Percentiles rank a stretch among this genome's conserved stretches.
Evolutionary conservation across 202 grass and related monocot species (phyloP).

Genomic region (Eragrostis tef): DNA sequence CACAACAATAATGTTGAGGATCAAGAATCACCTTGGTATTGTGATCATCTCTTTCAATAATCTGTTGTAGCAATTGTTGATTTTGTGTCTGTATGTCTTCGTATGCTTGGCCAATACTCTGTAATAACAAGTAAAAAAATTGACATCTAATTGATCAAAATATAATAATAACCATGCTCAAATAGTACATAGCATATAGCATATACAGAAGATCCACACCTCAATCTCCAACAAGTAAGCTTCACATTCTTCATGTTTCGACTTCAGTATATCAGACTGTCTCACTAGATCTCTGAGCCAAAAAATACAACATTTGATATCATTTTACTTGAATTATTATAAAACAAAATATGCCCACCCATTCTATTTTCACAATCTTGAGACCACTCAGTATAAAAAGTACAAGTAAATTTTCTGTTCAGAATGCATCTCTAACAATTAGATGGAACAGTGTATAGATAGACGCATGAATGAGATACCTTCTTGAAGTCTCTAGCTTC

Average conservation of each 20-base stretch:
- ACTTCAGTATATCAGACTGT: slow-evolving; percentile 70
- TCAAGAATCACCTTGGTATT: slow-evolving; percentile 69
- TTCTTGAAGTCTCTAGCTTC: slow-evolving; percentile 69
- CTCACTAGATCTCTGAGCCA: slow-evolving; percentile 63
- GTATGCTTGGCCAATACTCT: slow-evolving; percentile 86
- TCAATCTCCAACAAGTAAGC: slow-evolving; percentile 76
- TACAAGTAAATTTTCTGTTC: slow-evolving; percentile 2
- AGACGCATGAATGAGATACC: slow-evolving; percentile 49
- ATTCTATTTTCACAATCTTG: slow-evolving; percentile 37
- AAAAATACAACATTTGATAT: slow-evolving; percentile 38
- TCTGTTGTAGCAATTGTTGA: slow-evolving; percentile 88
- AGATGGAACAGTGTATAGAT: slow-evolving; percentile 16
- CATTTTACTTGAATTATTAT: slow-evolving; percentile 39
- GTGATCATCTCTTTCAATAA: slow-evolving; percentile 92
- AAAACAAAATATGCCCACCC: slow-evolving; percentile 36
- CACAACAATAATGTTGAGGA: slow-evolving; percentile 1
- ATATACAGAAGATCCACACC: slow-evolving; percentile 50
- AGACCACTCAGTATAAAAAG: slow-evolving; percentile 29
- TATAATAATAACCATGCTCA: slow-evolving; percentile 14
- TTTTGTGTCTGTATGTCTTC: slow-evolving; percentile 83
- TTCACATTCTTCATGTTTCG: slow-evolving; percentile 82
- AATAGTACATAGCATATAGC: not conserved
- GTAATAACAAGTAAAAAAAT: slow-evolving; percentile 35
- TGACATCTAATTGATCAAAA: slow-evolving; percentile 25
- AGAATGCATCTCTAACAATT: slow-evolving; percentile 17